These are phyloP conservation scores for Rutidosis leptorrhynchoides DNA, from an alignment of 129 eudicot genomes.

Conservation along the genomic window DNA sequence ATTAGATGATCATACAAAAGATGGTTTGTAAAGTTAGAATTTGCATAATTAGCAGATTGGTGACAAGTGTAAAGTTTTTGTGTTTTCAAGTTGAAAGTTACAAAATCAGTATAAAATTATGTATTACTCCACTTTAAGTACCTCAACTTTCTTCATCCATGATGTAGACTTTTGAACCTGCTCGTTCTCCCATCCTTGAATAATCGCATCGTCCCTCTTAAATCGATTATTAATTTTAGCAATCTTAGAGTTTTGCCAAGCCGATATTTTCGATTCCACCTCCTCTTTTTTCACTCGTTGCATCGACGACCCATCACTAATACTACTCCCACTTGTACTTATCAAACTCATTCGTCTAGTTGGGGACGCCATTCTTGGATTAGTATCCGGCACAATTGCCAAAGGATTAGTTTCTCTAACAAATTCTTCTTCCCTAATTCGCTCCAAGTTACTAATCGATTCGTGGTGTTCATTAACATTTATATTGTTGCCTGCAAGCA, in stretches of 20 bases:
- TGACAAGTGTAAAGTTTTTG: too few relatives aligned
- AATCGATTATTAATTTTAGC: constrained; percentile 84
- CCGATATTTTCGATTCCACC: constrained; percentile 78
- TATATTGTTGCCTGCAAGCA: constrained; percentile 65
- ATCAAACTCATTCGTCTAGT: constrained; percentile 36
- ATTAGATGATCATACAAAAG: too few relatives aligned
- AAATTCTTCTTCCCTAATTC: constrained; percentile 64
- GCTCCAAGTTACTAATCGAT: constrained; percentile 39
- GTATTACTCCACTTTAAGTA: constrained; percentile 27
- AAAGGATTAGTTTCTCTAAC: constrained; percentile 63
- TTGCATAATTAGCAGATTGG: too few relatives aligned
- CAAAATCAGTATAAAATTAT: constrained; percentile 5
- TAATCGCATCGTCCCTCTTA: constrained; percentile 81
- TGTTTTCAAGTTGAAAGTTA: neutral
- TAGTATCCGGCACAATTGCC: constrained; percentile 76
- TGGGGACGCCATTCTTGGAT: constrained; percentile 44
- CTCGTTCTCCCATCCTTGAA: constrained; percentile 81
- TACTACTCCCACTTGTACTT: neutral
- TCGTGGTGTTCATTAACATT: constrained; percentile 37
- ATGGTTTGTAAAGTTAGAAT: too few relatives aligned
- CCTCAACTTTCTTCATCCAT: constrained; percentile 96
- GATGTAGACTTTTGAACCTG: constrained; percentile 73
- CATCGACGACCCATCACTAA: constrained; percentile 41
- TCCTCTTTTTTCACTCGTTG: constrained; percentile 89
- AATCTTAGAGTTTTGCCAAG: constrained; percentile 86